These are phyloP conservation scores for Sarocladium oryzae DNA, from an alignment of 2,329 filamentous ascomycete species.

Conservation along the genomic window DNA sequence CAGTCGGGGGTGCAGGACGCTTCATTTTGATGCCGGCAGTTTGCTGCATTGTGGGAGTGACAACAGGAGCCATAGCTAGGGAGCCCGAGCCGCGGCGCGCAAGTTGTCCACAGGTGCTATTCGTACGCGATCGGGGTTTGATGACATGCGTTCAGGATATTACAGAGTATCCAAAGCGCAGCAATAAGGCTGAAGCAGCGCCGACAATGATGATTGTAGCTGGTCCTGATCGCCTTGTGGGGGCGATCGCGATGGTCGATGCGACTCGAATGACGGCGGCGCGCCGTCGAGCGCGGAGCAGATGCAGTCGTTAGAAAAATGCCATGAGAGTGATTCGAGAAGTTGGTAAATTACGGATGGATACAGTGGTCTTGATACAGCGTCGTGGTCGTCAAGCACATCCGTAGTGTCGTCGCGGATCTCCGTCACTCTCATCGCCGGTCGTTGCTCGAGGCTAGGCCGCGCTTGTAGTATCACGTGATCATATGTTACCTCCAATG, in stretches of 20 bases:
- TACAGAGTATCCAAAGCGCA: not conserved
- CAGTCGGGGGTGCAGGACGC: slow-evolving; percentile 57
- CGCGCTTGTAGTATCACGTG: slow-evolving; percentile 3
- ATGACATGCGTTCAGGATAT: not conserved
- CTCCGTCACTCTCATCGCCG: not conserved
- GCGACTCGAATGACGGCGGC: slow-evolving; percentile 8
- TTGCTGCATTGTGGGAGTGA: slow-evolving; percentile 36
- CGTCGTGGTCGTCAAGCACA: not conserved
- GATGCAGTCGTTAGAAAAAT: not conserved
- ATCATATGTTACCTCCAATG: not conserved
- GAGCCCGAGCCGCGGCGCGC: slow-evolving; percentile 12
- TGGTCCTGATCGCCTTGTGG: not conserved
- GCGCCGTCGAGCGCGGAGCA: slow-evolving; percentile 8
- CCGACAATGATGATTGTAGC: not conserved
- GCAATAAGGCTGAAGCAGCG: not conserved
- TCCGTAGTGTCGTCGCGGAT: not conserved
- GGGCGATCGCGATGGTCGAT: slow-evolving; percentile 1
- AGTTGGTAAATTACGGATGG: not conserved
- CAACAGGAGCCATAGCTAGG: slow-evolving; percentile 47
- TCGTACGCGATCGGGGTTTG: not conserved
- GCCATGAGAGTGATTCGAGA: not conserved
- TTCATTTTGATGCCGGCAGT: slow-evolving; percentile 55
- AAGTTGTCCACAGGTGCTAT: not conserved
- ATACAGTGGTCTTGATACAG: not conserved
- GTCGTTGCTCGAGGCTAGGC: slow-evolving; percentile 2